These are phyloP conservation scores for Hordeum marinum DNA, from an alignment of 176 grass and related monocot species.

Conservation along the genomic window DNA sequence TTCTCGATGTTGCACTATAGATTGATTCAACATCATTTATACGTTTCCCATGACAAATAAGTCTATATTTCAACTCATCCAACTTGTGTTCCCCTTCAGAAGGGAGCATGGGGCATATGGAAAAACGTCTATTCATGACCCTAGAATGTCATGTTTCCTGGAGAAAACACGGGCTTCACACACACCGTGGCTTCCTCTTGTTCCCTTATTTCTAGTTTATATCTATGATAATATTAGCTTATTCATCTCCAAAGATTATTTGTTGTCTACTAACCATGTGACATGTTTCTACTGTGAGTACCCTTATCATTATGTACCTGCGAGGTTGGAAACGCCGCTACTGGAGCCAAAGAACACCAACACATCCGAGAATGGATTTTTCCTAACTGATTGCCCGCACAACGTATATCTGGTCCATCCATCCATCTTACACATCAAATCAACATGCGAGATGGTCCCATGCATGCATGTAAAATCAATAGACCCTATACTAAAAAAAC, in stretches of 20 bases:
- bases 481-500: too few species aligned
- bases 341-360: too few species aligned
- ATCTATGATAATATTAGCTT: background rate
- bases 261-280: background rate
- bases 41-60: too few species aligned
- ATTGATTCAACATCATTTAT: too few species aligned
- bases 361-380: background rate
- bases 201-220: background rate
- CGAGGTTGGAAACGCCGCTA: too few species aligned
- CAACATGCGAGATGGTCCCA: too few species aligned
- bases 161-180: background rate
- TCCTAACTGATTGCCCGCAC: too few species aligned
- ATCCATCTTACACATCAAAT: too few species aligned
- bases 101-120: accelerated
- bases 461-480: too few species aligned
- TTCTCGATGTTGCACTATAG: too few species aligned
- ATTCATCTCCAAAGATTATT: background rate
- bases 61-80: background rate
- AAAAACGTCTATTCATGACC: background rate
- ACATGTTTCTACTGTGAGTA: background rate
- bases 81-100: background rate
- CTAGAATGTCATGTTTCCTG: background rate
- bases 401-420: too few species aligned
- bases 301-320: too few species aligned
- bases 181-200: background rate